Evolutionary conservation across 2,329 filamentous ascomycete species (phyloP).

Genomic region (Diaporthe vexans): DNA sequence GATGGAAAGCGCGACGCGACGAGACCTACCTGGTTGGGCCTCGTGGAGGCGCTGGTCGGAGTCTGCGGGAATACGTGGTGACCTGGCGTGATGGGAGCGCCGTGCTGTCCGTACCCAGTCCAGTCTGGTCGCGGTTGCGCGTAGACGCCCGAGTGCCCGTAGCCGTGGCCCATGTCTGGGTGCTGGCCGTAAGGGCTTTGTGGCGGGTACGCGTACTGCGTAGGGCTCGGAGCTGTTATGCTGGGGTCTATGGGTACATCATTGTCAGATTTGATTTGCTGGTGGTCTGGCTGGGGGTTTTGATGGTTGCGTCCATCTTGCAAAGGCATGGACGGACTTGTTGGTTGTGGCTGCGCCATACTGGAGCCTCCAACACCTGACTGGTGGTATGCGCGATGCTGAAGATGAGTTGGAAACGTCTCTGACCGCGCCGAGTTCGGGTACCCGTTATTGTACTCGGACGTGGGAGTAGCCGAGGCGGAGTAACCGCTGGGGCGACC

Average conservation of each 20-base stretch:
- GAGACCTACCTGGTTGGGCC: slow-evolving; percentile 72
- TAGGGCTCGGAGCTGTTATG: slow-evolving; percentile 92
- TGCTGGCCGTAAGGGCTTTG: slow-evolving; percentile 79
- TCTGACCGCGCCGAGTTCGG: slow-evolving; percentile 82
- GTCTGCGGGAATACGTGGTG: slow-evolving; percentile 69
- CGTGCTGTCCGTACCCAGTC: slow-evolving; percentile 72
- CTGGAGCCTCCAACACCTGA: slow-evolving; percentile 81
- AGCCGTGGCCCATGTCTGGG: slow-evolving; percentile 87
- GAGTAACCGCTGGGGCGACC: slow-evolving; percentile 79
- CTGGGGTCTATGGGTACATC: slow-evolving; percentile 99
- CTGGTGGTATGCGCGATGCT: slow-evolving; percentile 87
- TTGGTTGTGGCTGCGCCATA: slow-evolving; percentile 92
- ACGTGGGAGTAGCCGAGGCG: slow-evolving; percentile 85
- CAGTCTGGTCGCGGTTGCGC: slow-evolving; percentile 79
- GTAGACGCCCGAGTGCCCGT: slow-evolving; percentile 76
- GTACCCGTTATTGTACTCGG: slow-evolving; percentile 84
- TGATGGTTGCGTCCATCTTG: slow-evolving; percentile 85
- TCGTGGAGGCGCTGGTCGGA: slow-evolving; percentile 66
- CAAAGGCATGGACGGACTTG: slow-evolving; percentile 96
- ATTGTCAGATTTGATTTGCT: slow-evolving; percentile 91
- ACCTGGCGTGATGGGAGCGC: slow-evolving; percentile 63
- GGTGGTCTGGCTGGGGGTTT: slow-evolving; percentile 71
- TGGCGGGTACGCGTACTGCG: slow-evolving; percentile 51
- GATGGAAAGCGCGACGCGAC: neutral
- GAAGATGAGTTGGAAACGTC: slow-evolving; percentile 84